These are phyloP conservation scores for Serpula lacrymans DNA, from an alignment of 768 basidiomycete species.

Conservation along the genomic window DNA sequence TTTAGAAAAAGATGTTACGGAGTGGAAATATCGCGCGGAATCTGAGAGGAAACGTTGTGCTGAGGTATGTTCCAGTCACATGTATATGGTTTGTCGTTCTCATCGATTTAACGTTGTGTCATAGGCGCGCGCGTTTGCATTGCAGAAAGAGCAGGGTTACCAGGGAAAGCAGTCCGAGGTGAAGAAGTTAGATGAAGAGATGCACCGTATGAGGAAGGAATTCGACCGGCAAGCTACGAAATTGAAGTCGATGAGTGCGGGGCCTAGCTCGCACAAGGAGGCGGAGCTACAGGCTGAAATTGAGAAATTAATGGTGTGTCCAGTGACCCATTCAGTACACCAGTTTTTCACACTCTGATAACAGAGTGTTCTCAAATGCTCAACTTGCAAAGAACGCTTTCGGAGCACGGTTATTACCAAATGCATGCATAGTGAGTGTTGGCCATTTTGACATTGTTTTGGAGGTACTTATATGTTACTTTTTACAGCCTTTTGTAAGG, in stretches of 20 bases:
- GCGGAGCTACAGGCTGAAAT: slow-evolving; percentile 45
- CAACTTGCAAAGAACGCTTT: slow-evolving; percentile 77
- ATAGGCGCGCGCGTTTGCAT: slow-evolving; percentile 27
- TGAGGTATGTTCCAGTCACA: slow-evolving; percentile 33
- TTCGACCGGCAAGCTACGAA: slow-evolving; percentile 46
- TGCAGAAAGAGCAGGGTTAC: slow-evolving; percentile 33
- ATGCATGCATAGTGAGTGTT: slow-evolving; percentile 84
- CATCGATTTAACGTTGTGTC: slow-evolving; percentile 1
- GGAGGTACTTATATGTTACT: neutral
- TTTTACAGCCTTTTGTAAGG: slow-evolving; percentile 73
- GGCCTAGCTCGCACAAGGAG: slow-evolving; percentile 28
- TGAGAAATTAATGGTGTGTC: slow-evolving; percentile 58
- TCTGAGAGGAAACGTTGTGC: slow-evolving; percentile 35
- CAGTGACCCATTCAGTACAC: neutral
- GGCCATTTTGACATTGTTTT: slow-evolving; percentile 2
- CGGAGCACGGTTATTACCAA: slow-evolving; percentile 80
- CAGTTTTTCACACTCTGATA: neutral
- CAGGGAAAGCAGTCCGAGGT: slow-evolving; percentile 34
- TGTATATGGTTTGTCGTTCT: neutral
- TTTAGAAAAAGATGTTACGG: slow-evolving; percentile 30
- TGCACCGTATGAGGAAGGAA: slow-evolving; percentile 46
- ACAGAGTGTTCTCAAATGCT: slow-evolving; percentile 83
- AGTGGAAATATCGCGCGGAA: slow-evolving; percentile 32
- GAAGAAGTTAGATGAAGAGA: slow-evolving; percentile 45
- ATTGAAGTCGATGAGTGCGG: slow-evolving; percentile 26